Conservation (phyloP, 2,329 filamentous ascomycete genomes). For the Ilyonectria mors-panacis region DNA sequence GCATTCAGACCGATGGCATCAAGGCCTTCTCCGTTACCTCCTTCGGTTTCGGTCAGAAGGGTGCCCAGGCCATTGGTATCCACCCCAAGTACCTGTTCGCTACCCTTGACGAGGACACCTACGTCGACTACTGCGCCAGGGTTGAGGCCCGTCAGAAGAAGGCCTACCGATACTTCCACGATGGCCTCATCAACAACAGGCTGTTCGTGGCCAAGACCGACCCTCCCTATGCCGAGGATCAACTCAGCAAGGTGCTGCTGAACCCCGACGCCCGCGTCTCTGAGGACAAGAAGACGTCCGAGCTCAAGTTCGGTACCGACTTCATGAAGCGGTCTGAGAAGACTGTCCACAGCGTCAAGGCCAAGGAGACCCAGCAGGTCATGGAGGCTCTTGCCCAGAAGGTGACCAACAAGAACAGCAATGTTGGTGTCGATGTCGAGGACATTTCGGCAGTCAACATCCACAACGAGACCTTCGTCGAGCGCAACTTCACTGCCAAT, state of each 20-base stretch:
- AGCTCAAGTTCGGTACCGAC: conserved; percentile 80
- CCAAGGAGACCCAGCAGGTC: conserved; percentile 79
- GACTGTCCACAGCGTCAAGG: conserved; percentile 62
- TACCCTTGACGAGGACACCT: conserved; percentile 89
- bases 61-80: conserved; percentile 95
- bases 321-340: conserved; percentile 78
- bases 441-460: conserved; percentile 90
- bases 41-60: conserved; percentile 99
- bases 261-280: conserved; percentile 92
- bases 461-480: conserved; percentile 92
- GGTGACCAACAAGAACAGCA: conserved; percentile 72
- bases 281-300: conserved; percentile 87
- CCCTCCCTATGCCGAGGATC: conserved; percentile 89
- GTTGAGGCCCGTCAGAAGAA: conserved; percentile 97
- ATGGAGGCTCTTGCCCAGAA: conserved; percentile 82
- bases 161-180: conserved; percentile 98
- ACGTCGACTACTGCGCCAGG: conserved; percentile 86
- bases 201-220: conserved; percentile 96
- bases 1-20: conserved; percentile 96
- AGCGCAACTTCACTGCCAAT: conserved; percentile 90
- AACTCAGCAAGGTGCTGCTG: conserved; percentile 89
- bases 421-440: conserved; percentile 95
- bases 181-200: conserved; percentile 97
- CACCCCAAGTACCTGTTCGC: conserved; percentile 97
- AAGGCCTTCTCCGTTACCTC: conserved; percentile 99